Evolutionary conservation across 1,284 basidiomycete genomes (phyloP).

Genomic region (Apiotrichum gracile): DNA sequence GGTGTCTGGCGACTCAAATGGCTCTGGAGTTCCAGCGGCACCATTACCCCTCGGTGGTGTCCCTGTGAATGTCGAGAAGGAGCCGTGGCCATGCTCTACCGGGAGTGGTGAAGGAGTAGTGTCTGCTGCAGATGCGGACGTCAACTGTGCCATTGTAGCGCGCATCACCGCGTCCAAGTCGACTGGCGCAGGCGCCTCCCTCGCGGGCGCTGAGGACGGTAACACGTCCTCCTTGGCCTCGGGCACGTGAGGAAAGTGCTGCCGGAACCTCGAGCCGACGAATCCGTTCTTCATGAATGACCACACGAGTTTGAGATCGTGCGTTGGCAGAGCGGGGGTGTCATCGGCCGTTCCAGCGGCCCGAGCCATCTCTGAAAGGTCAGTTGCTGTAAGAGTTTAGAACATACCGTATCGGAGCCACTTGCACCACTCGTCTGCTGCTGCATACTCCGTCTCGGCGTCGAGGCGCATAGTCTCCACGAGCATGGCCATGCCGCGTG

Average conservation of each 20-base stretch:
- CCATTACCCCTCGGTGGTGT: background rate
- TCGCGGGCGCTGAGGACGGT: background rate
- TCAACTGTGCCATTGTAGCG: slow-evolving; percentile 3
- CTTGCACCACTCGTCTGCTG: slow-evolving; percentile 36
- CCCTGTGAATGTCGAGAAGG: background rate
- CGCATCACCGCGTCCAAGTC: slow-evolving; percentile 7
- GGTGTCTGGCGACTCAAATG: slow-evolving; percentile 8
- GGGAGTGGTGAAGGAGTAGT: slow-evolving; percentile 1
- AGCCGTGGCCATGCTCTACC: no score
- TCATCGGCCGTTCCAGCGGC: slow-evolving; percentile 1
- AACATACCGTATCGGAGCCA: slow-evolving; percentile 43
- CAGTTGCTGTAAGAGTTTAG: background rate
- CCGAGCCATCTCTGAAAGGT: slow-evolving; percentile 10
- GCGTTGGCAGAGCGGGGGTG: slow-evolving; percentile 13
- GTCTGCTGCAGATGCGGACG: background rate
- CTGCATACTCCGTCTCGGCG: slow-evolving; percentile 28
- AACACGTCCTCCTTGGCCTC: slow-evolving; percentile 7
- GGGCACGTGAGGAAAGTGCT: slow-evolving; percentile 27
- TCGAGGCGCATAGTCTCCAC: slow-evolving; percentile 31
- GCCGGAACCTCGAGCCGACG: slow-evolving; percentile 21
- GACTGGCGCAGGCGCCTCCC: background rate
- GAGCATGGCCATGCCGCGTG: slow-evolving; percentile 9
- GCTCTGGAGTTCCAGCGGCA: no score
- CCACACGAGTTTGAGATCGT: slow-evolving; percentile 42
- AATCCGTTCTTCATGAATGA: slow-evolving; percentile 40